These are phyloP conservation scores for Mortierella hygrophila DNA, from an alignment of 192 early-diverging fungal genomes.

Conservation along the genomic window DNA sequence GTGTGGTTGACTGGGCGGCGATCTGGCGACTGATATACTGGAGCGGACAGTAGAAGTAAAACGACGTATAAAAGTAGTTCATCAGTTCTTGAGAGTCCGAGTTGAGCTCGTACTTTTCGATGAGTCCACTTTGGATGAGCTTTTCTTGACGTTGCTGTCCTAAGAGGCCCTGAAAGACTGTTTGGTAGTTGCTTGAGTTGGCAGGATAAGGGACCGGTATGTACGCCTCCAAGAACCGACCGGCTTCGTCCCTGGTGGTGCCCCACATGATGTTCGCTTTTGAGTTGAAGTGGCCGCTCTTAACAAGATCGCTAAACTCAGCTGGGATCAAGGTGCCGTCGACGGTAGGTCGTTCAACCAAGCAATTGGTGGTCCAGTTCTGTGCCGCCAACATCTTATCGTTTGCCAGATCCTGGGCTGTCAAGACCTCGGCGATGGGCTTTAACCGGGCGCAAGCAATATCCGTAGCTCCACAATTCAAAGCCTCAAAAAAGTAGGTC, in stretches of 20 bases:
- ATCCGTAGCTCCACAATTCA: slow-evolving; percentile 1
- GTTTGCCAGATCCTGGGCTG: slow-evolving; percentile 25
- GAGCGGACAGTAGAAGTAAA: slow-evolving; percentile 32
- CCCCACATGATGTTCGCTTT: slow-evolving; percentile 35
- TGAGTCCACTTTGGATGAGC: not conserved
- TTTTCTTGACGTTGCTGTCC: not conserved
- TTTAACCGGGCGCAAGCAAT: slow-evolving; percentile 18
- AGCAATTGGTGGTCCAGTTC: slow-evolving; percentile 12
- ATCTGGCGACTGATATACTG: slow-evolving; percentile 16
- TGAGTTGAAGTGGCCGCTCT: slow-evolving; percentile 26
- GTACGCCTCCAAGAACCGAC: slow-evolving; percentile 15
- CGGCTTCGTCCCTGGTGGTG: slow-evolving; percentile 26
- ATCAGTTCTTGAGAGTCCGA: slow-evolving; percentile 4
- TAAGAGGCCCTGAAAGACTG: not conserved
- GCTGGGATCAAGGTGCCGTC: slow-evolving; percentile 33
- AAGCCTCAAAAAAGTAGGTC: slow-evolving; percentile 5
- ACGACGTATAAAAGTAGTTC: slow-evolving; percentile 12
- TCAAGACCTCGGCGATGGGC: not conserved
- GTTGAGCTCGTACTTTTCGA: slow-evolving; percentile 6
- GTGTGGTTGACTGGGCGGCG: not conserved
- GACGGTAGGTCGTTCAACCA: slow-evolving; percentile 30
- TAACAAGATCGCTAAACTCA: slow-evolving; percentile 34
- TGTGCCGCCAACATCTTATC: slow-evolving; percentile 12
- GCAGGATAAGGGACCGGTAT: slow-evolving; percentile 3
- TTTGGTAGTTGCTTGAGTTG: not conserved